Evolutionary conservation across 2,329 filamentous ascomycete genomes (phyloP).

Genomic region (Ophiostoma australiae): DNA sequence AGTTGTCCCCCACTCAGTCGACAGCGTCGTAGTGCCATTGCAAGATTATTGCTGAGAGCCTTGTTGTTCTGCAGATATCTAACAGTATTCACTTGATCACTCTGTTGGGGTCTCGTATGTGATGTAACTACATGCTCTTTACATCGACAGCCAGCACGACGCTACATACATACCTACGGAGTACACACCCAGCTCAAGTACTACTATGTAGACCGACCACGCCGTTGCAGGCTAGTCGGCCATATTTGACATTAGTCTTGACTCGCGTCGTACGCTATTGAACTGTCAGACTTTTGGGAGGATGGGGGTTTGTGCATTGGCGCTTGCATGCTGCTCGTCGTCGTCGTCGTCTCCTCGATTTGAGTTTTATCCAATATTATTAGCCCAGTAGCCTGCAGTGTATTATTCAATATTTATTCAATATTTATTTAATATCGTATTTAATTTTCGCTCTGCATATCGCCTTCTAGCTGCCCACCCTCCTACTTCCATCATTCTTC

Average conservation of each 20-base stretch:
- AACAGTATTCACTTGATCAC: not conserved
- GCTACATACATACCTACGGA: not conserved
- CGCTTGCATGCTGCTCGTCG: not conserved
- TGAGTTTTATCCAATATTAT: not conserved
- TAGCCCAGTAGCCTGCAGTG: too few relatives aligned
- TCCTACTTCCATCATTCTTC: not conserved
- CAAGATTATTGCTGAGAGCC: not conserved
- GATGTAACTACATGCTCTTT: not conserved
- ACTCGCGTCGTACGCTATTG: slow-evolving; percentile 24
- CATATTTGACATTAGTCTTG: slow-evolving; percentile 14
- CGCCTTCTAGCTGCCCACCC: not conserved
- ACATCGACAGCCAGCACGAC: not conserved
- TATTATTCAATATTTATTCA: not conserved
- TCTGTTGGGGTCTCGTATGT: not conserved
- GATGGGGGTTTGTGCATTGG: slow-evolving; percentile 13
- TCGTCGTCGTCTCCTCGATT: not conserved
- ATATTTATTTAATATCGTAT: not conserved
- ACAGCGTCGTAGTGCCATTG: not conserved
- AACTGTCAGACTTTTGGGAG: slow-evolving; percentile 7
- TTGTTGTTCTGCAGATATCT: not conserved
- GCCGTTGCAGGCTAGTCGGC: slow-evolving; percentile 11
- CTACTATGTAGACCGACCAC: not conserved
- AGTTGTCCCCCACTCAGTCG: not conserved
- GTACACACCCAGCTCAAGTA: not conserved
- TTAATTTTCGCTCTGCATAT: not conserved